Conservation (phyloP, 345 rosid species). For the Brassica carinata region DNA sequence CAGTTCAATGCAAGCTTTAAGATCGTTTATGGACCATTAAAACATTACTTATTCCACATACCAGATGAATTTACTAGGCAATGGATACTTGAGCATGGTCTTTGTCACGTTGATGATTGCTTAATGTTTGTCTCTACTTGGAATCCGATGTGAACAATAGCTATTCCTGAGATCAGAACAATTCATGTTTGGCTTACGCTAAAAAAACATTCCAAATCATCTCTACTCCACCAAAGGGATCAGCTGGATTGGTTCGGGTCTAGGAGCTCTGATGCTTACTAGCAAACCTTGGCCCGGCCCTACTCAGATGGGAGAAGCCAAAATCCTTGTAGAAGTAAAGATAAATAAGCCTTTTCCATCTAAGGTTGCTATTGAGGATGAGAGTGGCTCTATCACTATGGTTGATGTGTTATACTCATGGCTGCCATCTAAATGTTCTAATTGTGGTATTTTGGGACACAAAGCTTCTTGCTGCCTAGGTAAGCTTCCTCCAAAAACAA, state of each 20-base stretch:
- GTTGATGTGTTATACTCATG: background rate
- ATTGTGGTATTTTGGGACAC: background rate
- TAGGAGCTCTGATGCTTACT: background rate
- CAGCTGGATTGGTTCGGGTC: background rate
- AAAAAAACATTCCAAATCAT: background rate
- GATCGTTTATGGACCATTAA: too few relatives aligned
- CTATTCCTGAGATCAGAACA: background rate
- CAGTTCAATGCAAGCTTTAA: too few relatives aligned
- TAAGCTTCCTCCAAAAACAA: background rate
- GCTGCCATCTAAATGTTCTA: background rate
- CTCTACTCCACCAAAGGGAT: background rate
- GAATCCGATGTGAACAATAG: background rate
- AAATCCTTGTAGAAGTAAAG: background rate
- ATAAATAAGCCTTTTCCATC: background rate
- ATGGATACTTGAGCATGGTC: background rate
- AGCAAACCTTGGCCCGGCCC: background rate
- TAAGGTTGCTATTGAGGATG: background rate
- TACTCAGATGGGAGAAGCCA: background rate
- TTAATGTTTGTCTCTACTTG: background rate
- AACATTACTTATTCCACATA: background rate
- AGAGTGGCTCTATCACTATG: background rate
- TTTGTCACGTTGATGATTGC: background rate
- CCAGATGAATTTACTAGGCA: background rate
- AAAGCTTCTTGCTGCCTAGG: background rate
- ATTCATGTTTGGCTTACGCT: background rate